phyloP scores from a whole-genome alignment of 306 rosid genomes.

The Begonia masoniana region DNA sequence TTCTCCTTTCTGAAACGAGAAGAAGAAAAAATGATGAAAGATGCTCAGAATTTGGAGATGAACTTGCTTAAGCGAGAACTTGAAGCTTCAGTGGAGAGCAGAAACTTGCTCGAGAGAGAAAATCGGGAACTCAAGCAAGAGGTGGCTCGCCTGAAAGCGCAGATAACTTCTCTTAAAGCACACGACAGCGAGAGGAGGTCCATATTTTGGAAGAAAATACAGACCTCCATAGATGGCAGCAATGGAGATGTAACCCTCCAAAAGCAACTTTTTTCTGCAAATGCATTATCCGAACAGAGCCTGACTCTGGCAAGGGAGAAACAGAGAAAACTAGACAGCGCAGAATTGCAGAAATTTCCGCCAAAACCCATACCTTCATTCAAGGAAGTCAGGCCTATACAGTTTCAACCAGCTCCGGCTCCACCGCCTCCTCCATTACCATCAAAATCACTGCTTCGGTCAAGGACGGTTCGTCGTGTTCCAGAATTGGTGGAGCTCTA shows the following conservation, averaged over 20 bases:
- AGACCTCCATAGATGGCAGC: conserved; percentile 40
- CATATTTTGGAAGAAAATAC: conserved; percentile 79
- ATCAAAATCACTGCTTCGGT: conserved; percentile 29
- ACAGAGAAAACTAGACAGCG: conserved; percentile 13
- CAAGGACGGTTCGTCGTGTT: conserved; percentile 67
- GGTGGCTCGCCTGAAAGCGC: conserved; percentile 43
- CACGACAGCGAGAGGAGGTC: conserved; percentile 61
- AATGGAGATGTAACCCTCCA: conserved; percentile 26
- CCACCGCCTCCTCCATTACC: conserved; percentile 88
- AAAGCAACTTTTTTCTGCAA: conserved; percentile 19
- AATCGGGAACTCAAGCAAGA: conserved; percentile 66
- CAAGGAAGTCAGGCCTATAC: too few species aligned
- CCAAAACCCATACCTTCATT: background rate
- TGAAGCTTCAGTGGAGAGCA: conserved; percentile 37
- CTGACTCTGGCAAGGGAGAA: conserved; percentile 23
- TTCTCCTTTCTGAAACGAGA: conserved; percentile 14
- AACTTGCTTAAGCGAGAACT: conserved; percentile 33
- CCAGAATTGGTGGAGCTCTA: conserved; percentile 81
- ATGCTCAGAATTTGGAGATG: conserved; percentile 38
- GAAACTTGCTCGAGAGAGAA: conserved; percentile 48
- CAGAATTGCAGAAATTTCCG: conserved; percentile 13
- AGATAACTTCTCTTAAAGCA: conserved; percentile 53
- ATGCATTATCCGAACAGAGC: conserved; percentile 8
- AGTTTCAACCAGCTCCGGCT: conserved; percentile 4
- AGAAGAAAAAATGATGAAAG: conserved; percentile 29